Evolutionary conservation across 139 green algal species (phyloP), one percentile per base, ranked within the genome.

Genomic region (Pseudopediastrum boryanum): DNA sequence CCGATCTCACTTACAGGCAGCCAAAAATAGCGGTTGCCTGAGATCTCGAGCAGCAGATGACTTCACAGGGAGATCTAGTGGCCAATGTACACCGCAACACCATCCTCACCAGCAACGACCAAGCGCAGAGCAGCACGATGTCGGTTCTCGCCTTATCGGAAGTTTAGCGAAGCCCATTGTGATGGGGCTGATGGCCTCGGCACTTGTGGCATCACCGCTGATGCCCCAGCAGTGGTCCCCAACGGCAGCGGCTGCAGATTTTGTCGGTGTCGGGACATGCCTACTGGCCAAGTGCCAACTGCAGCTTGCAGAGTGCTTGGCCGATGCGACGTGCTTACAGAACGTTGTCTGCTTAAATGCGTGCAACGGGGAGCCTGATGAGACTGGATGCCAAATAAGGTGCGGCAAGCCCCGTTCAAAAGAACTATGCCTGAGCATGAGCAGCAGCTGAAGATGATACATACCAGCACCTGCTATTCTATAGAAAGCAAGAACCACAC

Each of bases 371-470:
- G 65, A 67, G 2, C 61, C 79, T 10, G 93, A 98, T 67, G 93
- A 97, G 82, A 87, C 87, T 4, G 91, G 79, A 31, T 98, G 94
- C 79, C 91, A 97, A 88, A 95, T 98, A 56, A 79, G 85, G 71
- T 98, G 89, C 64, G 93, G 91, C 46, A 88, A 95, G 77, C 2
- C 6, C 2, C 54, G 23, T 31, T 66, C 38, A 31, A 29, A 66
- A 31, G n/a, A 66, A 41, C n/a, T 23, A 23, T 39, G 2, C 16
- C 54, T 2, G 59, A 89, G 42, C 64, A 50, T 7, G 33, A 52
- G 38, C 38, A 12, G 33, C 64, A 72, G 42, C 44, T 76, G 42
- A 76, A 33, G 68, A 8, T 27, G 6, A 23, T 25, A 38, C 35
- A 58, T 65, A 12, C 33, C 9, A 10, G 27, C 29, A 68, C 59